Evolutionary conservation across 2,329 filamentous ascomycete genomes (phyloP), one percentile per base, ranked within the genome.

Genomic region (Polytolypa hystricis): DNA sequence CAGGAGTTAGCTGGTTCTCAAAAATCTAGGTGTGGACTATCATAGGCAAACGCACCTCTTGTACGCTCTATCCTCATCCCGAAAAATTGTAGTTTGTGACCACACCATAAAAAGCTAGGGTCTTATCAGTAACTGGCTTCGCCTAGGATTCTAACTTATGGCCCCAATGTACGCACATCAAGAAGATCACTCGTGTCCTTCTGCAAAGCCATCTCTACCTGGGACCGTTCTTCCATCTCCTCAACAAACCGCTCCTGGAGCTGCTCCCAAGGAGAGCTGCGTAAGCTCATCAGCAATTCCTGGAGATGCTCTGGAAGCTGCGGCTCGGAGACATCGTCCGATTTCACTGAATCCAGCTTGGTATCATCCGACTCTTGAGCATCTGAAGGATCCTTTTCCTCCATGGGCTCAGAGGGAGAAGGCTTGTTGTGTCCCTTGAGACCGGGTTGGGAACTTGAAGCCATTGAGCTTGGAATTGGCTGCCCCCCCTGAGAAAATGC

Each of bases 91-190:
- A 9, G 81, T 75, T 14, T 79, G 69, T 16, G 83, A 81, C 86
- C 87, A 95, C 23, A 78, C 64, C 40, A 71, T 71, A 56, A 93
- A 93, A 54, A 81, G 82, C 84, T 93, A 45, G 17, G 27, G 30
- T 31, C n/a, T n/a, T n/a, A 11, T 14, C 30, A 39, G 32, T 25
- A 35, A 15, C 7, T 30, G 33, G 42, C 37, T 10, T 30, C 28
- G n/a, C n/a, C n/a, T n/a, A n/a, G n/a, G n/a, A n/a, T n/a, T n/a
- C n/a, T n/a, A n/a, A n/a, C n/a, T n/a, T n/a, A n/a, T n/a, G n/a
- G n/a, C n/a, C n/a, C n/a, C n/a, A n/a, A n/a, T n/a, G n/a, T 60
- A 79, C 80, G 21, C 35, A 47, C 45, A 58, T 77, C 72, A 43
- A 81, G 70, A n/a, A 87, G 64, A 28, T 66, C 60, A 11, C 77